phyloP scores from a whole-genome alignment of 805 yeast species.

The Nakazawaea anatomiae region DNA sequence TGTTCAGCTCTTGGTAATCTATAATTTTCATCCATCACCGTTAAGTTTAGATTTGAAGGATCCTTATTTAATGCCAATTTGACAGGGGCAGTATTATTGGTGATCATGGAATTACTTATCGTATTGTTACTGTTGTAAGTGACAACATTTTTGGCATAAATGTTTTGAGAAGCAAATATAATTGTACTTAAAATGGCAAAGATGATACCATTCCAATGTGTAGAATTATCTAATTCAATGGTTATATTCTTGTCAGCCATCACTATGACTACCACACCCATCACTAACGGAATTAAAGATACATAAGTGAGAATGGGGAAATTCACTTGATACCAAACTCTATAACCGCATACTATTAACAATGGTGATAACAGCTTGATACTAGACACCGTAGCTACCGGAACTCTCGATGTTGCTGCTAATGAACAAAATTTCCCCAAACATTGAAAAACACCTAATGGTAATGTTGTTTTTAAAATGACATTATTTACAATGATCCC shows the following conservation, averaged over 20 bases:
- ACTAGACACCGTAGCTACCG: slow-evolving; percentile 66
- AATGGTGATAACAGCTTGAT: slow-evolving; percentile 65
- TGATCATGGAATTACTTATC: slow-evolving; percentile 8
- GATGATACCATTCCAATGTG: slow-evolving; percentile 52
- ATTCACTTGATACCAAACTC: slow-evolving; percentile 41
- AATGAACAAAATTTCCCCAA: slow-evolving; percentile 58
- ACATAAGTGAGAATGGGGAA: slow-evolving; percentile 47
- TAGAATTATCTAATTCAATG: slow-evolving; percentile 13
- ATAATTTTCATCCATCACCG: slow-evolving; percentile 7
- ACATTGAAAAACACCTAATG: slow-evolving; percentile 63
- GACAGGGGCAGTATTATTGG: slow-evolving; percentile 18
- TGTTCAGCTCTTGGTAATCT: slow-evolving; percentile 14
- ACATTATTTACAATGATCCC: slow-evolving; percentile 24
- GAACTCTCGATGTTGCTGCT: slow-evolving; percentile 58
- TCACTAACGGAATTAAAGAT: slow-evolving; percentile 44
- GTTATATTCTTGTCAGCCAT: slow-evolving; percentile 23
- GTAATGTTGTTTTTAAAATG: slow-evolving; percentile 45
- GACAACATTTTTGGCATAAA: slow-evolving; percentile 77
- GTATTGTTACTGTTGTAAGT: slow-evolving; percentile 34
- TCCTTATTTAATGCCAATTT: slow-evolving; percentile 18
- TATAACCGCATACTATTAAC: slow-evolving; percentile 51
- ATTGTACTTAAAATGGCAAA: slow-evolving; percentile 65
- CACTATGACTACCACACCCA: slow-evolving; percentile 49
- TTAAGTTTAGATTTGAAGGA: slow-evolving; percentile 9
- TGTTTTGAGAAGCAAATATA: slow-evolving; percentile 80